Evolutionary conservation across 1,284 basidiomycete species (phyloP).

Genomic region (Trametes pubescens): DNA sequence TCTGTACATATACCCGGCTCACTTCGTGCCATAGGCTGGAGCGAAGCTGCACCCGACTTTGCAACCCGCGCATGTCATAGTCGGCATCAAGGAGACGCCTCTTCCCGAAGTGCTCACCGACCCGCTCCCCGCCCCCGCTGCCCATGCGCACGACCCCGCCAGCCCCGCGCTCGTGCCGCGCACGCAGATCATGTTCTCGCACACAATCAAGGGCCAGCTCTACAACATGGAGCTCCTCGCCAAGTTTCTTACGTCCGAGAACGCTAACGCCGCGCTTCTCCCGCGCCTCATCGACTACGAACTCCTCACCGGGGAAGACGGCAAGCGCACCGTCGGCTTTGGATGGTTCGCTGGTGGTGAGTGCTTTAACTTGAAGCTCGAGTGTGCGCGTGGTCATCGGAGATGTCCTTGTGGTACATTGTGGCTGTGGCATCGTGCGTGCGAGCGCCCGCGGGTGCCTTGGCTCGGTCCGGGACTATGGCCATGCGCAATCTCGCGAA

Average conservation of each 20-base stretch:
- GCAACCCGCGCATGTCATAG: constrained; percentile 73
- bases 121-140: constrained; percentile 45
- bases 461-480: background rate
- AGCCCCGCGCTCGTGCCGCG: constrained; percentile 45
- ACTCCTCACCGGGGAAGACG: constrained; percentile 68
- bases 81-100: constrained; percentile 91
- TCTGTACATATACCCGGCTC: constrained; percentile 5
- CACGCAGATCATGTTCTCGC: constrained; percentile 89
- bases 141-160: constrained; percentile 25
- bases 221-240: constrained; percentile 87
- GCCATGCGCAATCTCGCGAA: background rate
- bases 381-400: too few relatives aligned
- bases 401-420: background rate
- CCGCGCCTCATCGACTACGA: constrained; percentile 86
- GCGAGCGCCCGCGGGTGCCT: background rate
- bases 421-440: background rate
- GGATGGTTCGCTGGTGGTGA: constrained; percentile 89
- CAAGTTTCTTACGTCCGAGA: constrained; percentile 58
- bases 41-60: constrained; percentile 69
- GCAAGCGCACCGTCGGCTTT: constrained; percentile 86
- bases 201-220: constrained; percentile 86
- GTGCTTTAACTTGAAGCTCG: constrained; percentile 33
- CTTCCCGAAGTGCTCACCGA: constrained; percentile 64
- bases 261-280: constrained; percentile 38
- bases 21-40: constrained; percentile 66